phyloP scores from a whole-genome alignment of 1,139 yeast genomes.

The Yarrowia galli region DNA sequence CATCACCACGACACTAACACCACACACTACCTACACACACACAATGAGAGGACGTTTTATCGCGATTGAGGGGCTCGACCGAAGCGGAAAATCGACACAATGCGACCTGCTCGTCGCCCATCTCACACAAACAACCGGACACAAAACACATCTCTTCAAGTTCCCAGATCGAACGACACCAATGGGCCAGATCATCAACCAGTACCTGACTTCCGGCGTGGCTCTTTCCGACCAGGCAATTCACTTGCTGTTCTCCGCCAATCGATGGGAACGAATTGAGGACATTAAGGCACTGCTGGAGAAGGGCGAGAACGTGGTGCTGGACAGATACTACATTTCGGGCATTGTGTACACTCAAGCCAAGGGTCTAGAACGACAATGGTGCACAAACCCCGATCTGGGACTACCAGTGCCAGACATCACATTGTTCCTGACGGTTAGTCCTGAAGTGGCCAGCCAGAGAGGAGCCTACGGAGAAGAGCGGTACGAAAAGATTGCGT shows the following conservation, averaged over 20 bases:
- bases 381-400: conserved; percentile 82
- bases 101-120: conserved; percentile 57
- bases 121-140: conserved; percentile 50
- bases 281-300: conserved; percentile 77
- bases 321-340: conserved; percentile 90
- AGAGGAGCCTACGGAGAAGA: conserved; percentile 93
- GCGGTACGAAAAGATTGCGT: conserved; percentile 76
- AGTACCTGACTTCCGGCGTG: conserved; percentile 63
- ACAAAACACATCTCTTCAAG: conserved; percentile 61
- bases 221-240: conserved; percentile 66
- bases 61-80: conserved; percentile 88
- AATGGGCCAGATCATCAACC: conserved; percentile 79
- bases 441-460: conserved; percentile 57
- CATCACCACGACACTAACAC: background rate
- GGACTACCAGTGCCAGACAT: conserved; percentile 91
- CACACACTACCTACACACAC: background rate
- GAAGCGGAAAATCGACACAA: conserved; percentile 96
- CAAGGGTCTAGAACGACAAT: conserved; percentile 68
- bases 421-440: conserved; percentile 75
- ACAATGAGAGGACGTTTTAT: conserved; percentile 70
- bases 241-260: conserved; percentile 89
- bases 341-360: conserved; percentile 94
- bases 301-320: conserved; percentile 65
- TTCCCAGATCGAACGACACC: conserved; percentile 88
- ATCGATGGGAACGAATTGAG: conserved; percentile 77